These are phyloP conservation scores for Termitomyces sp. DNA, from an alignment of 768 basidiomycete genomes.

Conservation along the genomic window DNA sequence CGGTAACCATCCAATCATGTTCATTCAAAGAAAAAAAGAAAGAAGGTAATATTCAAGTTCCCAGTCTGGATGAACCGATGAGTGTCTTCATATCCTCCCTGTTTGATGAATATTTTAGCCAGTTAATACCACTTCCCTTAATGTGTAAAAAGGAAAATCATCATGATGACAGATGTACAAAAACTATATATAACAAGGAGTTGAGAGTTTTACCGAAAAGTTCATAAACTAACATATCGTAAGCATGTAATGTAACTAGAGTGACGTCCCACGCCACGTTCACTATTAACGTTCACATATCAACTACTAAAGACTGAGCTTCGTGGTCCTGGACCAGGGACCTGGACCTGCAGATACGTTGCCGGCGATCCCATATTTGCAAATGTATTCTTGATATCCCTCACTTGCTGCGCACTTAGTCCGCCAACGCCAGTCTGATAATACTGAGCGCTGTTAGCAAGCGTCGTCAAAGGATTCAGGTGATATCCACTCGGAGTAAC, in stretches of 20 bases:
- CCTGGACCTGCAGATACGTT: slow-evolving; percentile 13
- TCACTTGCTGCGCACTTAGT: slow-evolving; percentile 54
- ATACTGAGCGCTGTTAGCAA: slow-evolving; percentile 30
- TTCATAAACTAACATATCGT: slow-evolving; percentile 3
- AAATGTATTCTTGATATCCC: slow-evolving; percentile 53
- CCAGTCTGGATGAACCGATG: no score
- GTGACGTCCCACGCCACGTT: not conserved
- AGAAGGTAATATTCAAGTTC: no score
- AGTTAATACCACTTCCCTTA: no score
- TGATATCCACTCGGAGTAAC: slow-evolving; percentile 43
- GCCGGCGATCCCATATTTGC: slow-evolving; percentile 32
- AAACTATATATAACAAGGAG: not conserved
- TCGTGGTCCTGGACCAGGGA: slow-evolving; percentile 11
- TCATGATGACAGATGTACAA: slow-evolving; percentile 1
- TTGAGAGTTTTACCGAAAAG: not conserved
- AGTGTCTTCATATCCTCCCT: no score
- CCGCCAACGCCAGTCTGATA: slow-evolving; percentile 29
- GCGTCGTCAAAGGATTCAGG: slow-evolving; percentile 32
- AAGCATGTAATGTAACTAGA: not conserved
- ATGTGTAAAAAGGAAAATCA: not conserved
- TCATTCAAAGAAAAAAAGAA: no score
- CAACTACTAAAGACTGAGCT: slow-evolving; percentile 14
- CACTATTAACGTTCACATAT: not conserved
- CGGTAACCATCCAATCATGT: no score
- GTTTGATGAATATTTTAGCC: no score